A percentile compares a stretch with the other conserved stretches of the same genome.
phyloP scores from a whole-genome alignment of 305 asterid species.

The Fraxinus dipetala region DNA sequence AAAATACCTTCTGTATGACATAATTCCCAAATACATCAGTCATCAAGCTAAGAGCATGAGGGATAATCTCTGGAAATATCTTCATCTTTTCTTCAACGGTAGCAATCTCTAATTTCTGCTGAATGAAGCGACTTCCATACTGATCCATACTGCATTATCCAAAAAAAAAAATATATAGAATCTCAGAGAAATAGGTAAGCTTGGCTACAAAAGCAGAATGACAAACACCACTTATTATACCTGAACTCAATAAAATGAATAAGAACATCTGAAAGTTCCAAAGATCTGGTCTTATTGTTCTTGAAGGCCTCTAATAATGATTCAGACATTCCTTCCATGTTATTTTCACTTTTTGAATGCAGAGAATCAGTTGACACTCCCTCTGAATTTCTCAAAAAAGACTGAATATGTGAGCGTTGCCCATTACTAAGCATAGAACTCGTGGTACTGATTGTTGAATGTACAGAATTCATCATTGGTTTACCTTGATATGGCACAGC shows the following conservation, averaged over 20 bases:
- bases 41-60: slow-evolving; percentile 65
- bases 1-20: slow-evolving; percentile 76
- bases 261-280: slow-evolving; percentile 63
- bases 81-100: slow-evolving; percentile 61
- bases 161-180: not conserved
- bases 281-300: slow-evolving; percentile 52
- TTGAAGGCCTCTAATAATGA: slow-evolving; percentile 59
- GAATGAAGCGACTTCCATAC: slow-evolving; percentile 87
- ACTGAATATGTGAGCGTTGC: slow-evolving; percentile 32
- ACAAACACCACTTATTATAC: slow-evolving; percentile 27
- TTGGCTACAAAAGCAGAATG: slow-evolving; percentile 18
- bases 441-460: slow-evolving; percentile 36
- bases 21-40: slow-evolving; percentile 85
- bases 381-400: slow-evolving; percentile 33
- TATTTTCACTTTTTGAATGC: slow-evolving; percentile 40
- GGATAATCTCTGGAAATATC: slow-evolving; percentile 61
- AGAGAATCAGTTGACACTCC: slow-evolving; percentile 41
- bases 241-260: slow-evolving; percentile 64
- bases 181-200: slow-evolving; percentile 9
- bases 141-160: slow-evolving; percentile 71
- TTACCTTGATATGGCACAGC: slow-evolving; percentile 39
- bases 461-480: slow-evolving; percentile 27
- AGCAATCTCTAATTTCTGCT: slow-evolving; percentile 86
- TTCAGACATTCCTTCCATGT: slow-evolving; percentile 40
- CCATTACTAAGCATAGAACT: slow-evolving; percentile 43